phyloP scores from a whole-genome alignment of 306 rosid species.

The Hylodesmum podocarpum region DNA sequence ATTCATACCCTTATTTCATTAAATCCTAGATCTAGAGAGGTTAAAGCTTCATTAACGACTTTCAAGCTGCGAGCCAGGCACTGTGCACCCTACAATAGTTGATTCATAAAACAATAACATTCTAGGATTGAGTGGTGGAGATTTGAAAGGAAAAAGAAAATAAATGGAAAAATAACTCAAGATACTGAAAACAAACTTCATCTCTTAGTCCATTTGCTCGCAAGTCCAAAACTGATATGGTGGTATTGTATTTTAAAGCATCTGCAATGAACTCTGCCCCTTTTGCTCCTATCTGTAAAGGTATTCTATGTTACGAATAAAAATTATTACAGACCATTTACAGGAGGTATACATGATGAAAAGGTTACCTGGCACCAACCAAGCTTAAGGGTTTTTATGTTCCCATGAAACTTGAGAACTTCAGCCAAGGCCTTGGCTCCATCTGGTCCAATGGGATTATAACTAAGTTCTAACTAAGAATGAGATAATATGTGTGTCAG shows the following conservation, averaged over 20 bases:
- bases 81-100: slow-evolving; percentile 75
- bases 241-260: slow-evolving; percentile 86
- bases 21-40: slow-evolving; percentile 87
- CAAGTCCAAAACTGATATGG: slow-evolving; percentile 81
- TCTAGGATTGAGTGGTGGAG: slow-evolving; percentile 17
- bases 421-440: slow-evolving; percentile 92
- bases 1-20: slow-evolving; percentile 88
- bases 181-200: slow-evolving; percentile 58
- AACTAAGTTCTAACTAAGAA: slow-evolving; percentile 84
- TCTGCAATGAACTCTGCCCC: slow-evolving; percentile 90
- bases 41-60: slow-evolving; percentile 95
- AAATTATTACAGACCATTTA: slow-evolving; percentile 5
- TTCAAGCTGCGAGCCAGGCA: slow-evolving; percentile 97
- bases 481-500: slow-evolving; percentile 15
- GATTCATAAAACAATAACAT: slow-evolving; percentile 18
- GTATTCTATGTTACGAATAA: slow-evolving; percentile 4
- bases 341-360: slow-evolving; percentile 16
- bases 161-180: neutral
- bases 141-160: neutral
- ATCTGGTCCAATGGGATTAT: slow-evolving; percentile 96
- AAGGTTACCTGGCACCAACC: slow-evolving; percentile 97
- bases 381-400: slow-evolving; percentile 78
- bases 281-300: slow-evolving; percentile 85
- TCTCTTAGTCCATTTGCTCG: slow-evolving; percentile 91
- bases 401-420: slow-evolving; percentile 90